phyloP scores from a whole-genome alignment of 192 early-diverging fungal genomes.

The Backusella tuberculispora region DNA sequence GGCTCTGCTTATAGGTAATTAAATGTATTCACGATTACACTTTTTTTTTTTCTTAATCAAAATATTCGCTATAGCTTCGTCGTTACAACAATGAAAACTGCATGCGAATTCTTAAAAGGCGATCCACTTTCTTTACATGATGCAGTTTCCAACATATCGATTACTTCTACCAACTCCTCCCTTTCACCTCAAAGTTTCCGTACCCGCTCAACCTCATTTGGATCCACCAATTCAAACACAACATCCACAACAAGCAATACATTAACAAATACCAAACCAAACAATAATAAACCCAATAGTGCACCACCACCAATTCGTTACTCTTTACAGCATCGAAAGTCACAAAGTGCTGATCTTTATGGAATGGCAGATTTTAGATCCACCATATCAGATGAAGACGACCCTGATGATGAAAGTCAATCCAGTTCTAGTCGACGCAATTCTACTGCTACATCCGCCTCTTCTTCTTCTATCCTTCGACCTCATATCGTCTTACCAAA shows the following conservation, averaged over 20 bases:
- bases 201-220: conserved; percentile 33
- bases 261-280: neutral
- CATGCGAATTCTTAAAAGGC: conserved; percentile 52
- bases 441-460: neutral
- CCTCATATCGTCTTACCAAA: conserved; percentile 27
- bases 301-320: neutral
- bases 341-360: conserved; percentile 38
- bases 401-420: neutral
- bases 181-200: conserved; percentile 25
- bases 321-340: conserved; percentile 31
- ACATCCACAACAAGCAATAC: neutral
- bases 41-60: neutral
- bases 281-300: neutral
- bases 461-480: conserved; percentile 22
- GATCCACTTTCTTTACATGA: conserved; percentile 49
- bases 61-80: conserved; percentile 47
- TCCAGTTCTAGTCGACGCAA: neutral
- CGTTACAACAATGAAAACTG: conserved; percentile 51
- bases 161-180: conserved; percentile 27
- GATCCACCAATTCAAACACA: conserved; percentile 9
- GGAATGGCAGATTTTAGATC: neutral
- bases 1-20: conserved; percentile 48
- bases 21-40: neutral
- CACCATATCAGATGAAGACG: neutral
- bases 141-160: neutral